Evolutionary conservation across 306 rosid genomes (phyloP), one percentile per base, ranked within the genome.

Genomic region (Carpinus viminea): DNA sequence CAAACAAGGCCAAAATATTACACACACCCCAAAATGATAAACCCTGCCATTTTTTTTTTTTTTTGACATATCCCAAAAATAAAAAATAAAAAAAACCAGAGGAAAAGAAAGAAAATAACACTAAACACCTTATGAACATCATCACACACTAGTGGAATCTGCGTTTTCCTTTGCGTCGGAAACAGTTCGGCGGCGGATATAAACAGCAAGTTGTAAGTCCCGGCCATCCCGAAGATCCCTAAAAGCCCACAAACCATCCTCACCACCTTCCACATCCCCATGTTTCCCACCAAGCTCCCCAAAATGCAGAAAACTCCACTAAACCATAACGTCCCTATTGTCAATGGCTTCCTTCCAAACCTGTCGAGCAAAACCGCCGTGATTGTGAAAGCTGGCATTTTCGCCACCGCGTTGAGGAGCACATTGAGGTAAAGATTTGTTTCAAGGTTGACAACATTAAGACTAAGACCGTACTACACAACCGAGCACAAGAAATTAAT

Each of bases 191-290:
- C 75, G 1, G 97, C 87, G 61, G 89, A 94, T 50, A 94, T 91
- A 60, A 90, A 94, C 75, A 94, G 45, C 79, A 94, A 53, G 31
- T 94, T 94, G 43, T 92, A 92, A 52, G 96, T 94, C 65, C 97
- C 98, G 0, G 98, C 98, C 97, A 94, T 28, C 74, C 98, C 98
- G 47, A 94, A 94, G 20, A 93, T 93, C 43, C 97, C 98, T 57
- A 93, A 75, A 70, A 93, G 31, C 43, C 95, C 98, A 57, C 95
- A 91, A 11, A 74, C 85, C 95, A 90, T 87, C 51, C 85, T 88
- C 69, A 80, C 82, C 34, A 82, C 55, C 55, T 86, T 91, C 93
- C 95, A 85, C 36, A 60, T 28, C 26, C 92, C 98, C 4, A 28
- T 51, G 28, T 61, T 82, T 3, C 77, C 41, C 68, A 82, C 59